phyloP scores from a whole-genome alignment of 345 rosid species.

The Gossypium mustelinum region DNA sequence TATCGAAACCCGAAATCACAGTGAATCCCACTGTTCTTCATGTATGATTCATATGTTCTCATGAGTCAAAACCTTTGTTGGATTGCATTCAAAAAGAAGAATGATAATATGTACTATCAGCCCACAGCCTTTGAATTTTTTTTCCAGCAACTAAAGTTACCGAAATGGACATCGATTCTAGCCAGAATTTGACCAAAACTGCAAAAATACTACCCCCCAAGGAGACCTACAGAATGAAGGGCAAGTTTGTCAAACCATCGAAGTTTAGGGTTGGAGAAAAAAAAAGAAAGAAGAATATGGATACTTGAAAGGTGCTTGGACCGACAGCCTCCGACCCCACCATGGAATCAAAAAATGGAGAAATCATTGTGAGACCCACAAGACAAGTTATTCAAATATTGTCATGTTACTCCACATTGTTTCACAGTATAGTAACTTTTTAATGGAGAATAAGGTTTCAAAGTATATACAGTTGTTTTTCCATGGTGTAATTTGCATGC shows the following conservation, averaged over 20 bases:
- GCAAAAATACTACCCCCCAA: background rate
- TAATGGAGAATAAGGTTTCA: background rate
- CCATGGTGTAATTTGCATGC: background rate
- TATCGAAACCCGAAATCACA: background rate
- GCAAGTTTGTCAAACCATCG: background rate
- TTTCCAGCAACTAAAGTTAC: background rate
- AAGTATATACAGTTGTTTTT: background rate
- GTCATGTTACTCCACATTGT: slow-evolving; percentile 3
- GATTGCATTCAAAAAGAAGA: slow-evolving; percentile 18
- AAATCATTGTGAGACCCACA: slow-evolving; percentile 26
- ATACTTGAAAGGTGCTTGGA: background rate
- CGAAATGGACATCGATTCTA: slow-evolving; percentile 13
- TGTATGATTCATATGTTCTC: slow-evolving; percentile 17
- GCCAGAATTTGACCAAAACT: slow-evolving; percentile 1
- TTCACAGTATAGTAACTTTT: background rate
- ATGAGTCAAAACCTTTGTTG: slow-evolving; percentile 20
- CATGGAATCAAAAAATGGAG: slow-evolving; percentile 14
- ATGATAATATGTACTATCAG: background rate
- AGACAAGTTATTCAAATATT: slow-evolving; percentile 4
- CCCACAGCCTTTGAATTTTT: slow-evolving; percentile 25
- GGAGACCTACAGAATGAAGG: background rate
- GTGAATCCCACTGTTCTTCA: slow-evolving; percentile 8
- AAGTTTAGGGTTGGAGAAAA: no score
- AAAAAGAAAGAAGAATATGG: no score
- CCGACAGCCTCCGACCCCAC: slow-evolving; percentile 20